Percentiles rank a stretch among this genome's conserved stretches.
These are phyloP conservation scores for Cerrena zonata DNA, from an alignment of 1,284 basidiomycete species.

Conservation along the genomic window DNA sequence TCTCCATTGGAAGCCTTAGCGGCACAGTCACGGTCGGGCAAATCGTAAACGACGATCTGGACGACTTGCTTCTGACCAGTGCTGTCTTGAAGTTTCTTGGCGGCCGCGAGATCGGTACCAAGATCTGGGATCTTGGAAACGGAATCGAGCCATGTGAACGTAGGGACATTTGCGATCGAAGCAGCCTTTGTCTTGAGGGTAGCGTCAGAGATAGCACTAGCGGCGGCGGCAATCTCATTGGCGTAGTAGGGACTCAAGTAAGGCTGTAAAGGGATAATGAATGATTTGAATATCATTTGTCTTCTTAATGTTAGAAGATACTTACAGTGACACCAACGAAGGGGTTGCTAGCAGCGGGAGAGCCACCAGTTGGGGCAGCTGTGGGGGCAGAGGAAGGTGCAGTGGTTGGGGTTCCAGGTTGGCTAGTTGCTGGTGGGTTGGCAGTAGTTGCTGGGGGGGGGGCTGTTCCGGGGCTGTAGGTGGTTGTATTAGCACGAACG, in stretches of 20 bases:
- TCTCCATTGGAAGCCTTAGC: conserved; percentile 62
- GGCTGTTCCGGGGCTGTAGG: conserved; percentile 9
- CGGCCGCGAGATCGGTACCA: conserved; percentile 51
- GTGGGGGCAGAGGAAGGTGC: conserved; percentile 16
- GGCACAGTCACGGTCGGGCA: conserved; percentile 60
- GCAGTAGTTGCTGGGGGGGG: conserved; percentile 14
- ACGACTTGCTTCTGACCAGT: conserved; percentile 48
- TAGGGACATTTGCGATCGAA: conserved; percentile 49
- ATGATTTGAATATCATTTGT: not conserved
- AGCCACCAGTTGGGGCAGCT: conserved; percentile 21
- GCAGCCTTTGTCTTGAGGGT: conserved; percentile 44
- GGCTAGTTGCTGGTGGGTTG: conserved; percentile 12
- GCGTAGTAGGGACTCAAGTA: conserved; percentile 52
- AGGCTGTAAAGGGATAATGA: conserved; percentile 24
- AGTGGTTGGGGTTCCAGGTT: conserved; percentile 7
- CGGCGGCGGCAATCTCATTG: conserved; percentile 45
- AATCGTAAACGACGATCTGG: conserved; percentile 59
- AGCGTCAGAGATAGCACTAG: conserved; percentile 43
- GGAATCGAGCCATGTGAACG: conserved; percentile 57
- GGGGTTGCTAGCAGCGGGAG: conserved; percentile 46
- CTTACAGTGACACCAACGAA: conserved; percentile 42
- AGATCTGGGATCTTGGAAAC: conserved; percentile 46
- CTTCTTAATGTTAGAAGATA: not conserved
- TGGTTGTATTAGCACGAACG: not conserved
- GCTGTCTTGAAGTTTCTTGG: conserved; percentile 36